Evolutionary conservation across 1,139 yeast genomes (phyloP), one percentile per base, ranked within the genome.

Genomic region (Candida sp.): DNA sequence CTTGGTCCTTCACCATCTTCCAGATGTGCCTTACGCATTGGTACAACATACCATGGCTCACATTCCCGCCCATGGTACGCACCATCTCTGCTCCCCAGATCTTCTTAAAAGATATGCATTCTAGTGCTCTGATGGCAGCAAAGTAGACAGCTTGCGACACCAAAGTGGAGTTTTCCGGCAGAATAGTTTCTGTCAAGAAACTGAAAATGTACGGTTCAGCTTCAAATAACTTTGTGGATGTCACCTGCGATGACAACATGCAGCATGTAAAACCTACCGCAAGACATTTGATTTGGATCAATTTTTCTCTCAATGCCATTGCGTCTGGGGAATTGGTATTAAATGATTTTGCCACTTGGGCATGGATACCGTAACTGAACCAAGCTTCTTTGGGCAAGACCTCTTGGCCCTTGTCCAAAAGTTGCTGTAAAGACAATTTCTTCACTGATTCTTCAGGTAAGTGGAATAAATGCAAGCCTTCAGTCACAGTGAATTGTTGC

Each of bases 21-120:
- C 83, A 75, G 27, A 90, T 81, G 47, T 76, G 76, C 55, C 96
- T 80, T 39, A 93, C 68, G 44, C 87, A 80, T 61, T 90, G 93
- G 71, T 88, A 90, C 42, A 93, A 64, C 6, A 85, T 70, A 0
- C 98, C 98, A 67, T 93, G 97, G 52, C 86, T 85, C 35, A 93
- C 92, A 63, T 91, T 91, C 4, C 96, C 98, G n/a, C 96, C 91
- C 59, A 92, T 70, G n/a, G 91, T 85, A 53, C 91, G 78, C 50
- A 92, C 78, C 34, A 93, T 78, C 57, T 93, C 98, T 44, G 87
- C 78, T 25, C 94, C 86, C 82, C 93, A 88, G 3, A 81, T 80
- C 47, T 85, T 83, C 61, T 85, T 87, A 43, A 81, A 73, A 2
- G 96, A 83, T 12, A 91, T 83, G 54, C 87, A 83, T 55, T 90